Evolutionary conservation across 257 asterid genomes (phyloP).

Genomic region (Przewalskia tangutica): DNA sequence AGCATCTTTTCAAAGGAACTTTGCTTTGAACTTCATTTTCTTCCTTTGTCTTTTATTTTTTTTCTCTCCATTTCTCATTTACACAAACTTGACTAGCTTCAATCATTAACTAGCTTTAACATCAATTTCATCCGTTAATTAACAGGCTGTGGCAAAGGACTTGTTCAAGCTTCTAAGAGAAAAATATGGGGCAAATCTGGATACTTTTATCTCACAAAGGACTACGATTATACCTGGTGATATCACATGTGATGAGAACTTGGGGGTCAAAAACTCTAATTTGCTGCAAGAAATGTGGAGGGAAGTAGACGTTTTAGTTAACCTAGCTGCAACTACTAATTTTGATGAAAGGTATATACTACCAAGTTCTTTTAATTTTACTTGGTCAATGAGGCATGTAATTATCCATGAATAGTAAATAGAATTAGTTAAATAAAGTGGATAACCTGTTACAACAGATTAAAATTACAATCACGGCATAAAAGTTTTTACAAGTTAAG

Average conservation of each 20-base stretch:
- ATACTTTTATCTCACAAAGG: slow-evolving; percentile 19
- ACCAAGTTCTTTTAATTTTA: not conserved
- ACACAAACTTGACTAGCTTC: too few relatives aligned
- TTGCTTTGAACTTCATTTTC: too few relatives aligned
- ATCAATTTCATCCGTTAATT: not conserved
- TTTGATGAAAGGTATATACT: slow-evolving; percentile 44
- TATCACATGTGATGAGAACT: slow-evolving; percentile 23
- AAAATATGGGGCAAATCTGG: slow-evolving; percentile 28
- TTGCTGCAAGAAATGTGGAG: slow-evolving; percentile 16
- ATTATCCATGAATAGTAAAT: not conserved
- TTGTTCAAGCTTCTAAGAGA: slow-evolving; percentile 32
- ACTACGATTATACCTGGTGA: slow-evolving; percentile 33
- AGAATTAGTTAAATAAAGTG: not conserved
- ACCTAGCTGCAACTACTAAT: slow-evolving; percentile 52
- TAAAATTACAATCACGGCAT: too few relatives aligned
- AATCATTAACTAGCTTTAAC: too few relatives aligned
- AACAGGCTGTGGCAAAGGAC: slow-evolving; percentile 29
- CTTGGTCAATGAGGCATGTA: too few relatives aligned
- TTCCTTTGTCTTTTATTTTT: too few relatives aligned
- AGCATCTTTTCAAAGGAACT: too few relatives aligned
- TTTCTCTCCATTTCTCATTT: too few relatives aligned
- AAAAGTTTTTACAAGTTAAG: not conserved
- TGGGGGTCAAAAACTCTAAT: slow-evolving; percentile 31
- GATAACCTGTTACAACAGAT: not conserved
- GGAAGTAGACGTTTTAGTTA: slow-evolving; percentile 38